phyloP scores from a whole-genome alignment of 257 asterid species.

The Capsicum rhomboideum region DNA sequence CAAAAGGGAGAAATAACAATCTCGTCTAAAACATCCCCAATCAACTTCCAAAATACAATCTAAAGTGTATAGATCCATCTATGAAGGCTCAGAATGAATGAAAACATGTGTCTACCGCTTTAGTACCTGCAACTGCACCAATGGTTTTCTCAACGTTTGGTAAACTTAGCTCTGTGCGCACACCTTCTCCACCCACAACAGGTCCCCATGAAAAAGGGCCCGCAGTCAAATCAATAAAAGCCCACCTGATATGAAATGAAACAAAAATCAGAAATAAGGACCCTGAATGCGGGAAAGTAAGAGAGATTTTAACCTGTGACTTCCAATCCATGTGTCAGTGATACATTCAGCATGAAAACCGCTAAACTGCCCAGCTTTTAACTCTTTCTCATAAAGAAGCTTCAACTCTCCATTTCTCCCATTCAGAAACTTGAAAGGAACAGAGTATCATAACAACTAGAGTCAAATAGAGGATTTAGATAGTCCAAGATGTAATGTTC shows the following conservation, averaged over 20 bases:
- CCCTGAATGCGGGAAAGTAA: not conserved
- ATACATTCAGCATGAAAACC: conserved; percentile 90
- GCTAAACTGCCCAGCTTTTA: conserved; percentile 71
- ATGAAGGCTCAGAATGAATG: not conserved
- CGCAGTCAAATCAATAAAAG: conserved; percentile 85
- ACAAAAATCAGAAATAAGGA: not conserved
- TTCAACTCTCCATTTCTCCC: conserved; percentile 70
- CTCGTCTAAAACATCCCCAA: not conserved
- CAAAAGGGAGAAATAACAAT: not conserved
- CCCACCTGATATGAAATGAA: conserved; percentile 67
- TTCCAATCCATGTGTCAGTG: conserved; percentile 90
- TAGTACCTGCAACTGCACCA: conserved; percentile 85
- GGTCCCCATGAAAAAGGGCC: conserved; percentile 99
- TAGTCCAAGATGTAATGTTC: not conserved
- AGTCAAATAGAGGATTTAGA: conserved; percentile 3
- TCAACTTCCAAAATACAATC: not conserved
- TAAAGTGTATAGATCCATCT: not conserved
- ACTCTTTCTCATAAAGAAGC: conserved; percentile 54
- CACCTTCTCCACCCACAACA: conserved; percentile 99
- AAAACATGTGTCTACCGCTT: not conserved
- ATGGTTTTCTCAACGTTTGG: conserved; percentile 91
- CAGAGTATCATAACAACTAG: not conserved
- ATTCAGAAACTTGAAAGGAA: conserved; percentile 47
- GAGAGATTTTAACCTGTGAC: conserved; percentile 42
- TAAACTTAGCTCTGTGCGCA: conserved; percentile 85